Conservation (phyloP, 352 stramenopile genomes). For the Phytophthora uliginosa region DNA sequence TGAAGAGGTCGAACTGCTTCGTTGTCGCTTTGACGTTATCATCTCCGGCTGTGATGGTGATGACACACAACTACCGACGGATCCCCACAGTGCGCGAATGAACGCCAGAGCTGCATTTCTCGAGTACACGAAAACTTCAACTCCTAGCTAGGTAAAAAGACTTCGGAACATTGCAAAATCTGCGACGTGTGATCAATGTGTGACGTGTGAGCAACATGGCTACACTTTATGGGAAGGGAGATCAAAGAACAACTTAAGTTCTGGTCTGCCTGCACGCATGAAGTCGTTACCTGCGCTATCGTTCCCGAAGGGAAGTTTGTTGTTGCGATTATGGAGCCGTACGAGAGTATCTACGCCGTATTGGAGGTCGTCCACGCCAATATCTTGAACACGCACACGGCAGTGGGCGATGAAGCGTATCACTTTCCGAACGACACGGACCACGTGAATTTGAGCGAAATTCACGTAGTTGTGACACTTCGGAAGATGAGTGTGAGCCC, state of each 20-base stretch:
- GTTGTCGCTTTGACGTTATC: constrained; percentile 54
- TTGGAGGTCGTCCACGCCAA: neutral
- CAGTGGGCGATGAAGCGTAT: neutral
- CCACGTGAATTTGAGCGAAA: neutral
- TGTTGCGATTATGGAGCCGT: neutral
- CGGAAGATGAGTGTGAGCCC: neutral
- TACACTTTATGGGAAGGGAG: neutral
- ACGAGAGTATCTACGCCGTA: neutral
- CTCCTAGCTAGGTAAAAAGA: constrained; percentile 8
- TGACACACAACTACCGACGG: constrained; percentile 16
- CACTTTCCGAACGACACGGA: neutral
- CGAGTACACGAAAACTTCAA: constrained; percentile 31
- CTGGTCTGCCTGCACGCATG: neutral
- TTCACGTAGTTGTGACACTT: neutral
- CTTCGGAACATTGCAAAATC: neutral
- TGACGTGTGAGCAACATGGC: too few species aligned
- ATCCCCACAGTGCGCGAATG: constrained; percentile 7
- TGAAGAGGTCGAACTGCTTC: constrained; percentile 36
- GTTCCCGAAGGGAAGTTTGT: neutral
- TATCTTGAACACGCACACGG: neutral
- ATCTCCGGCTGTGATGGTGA: constrained; percentile 22
- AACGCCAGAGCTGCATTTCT: constrained; percentile 45
- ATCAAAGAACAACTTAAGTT: neutral
- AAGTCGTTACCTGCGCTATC: neutral
- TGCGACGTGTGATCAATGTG: too few species aligned